Conservation (phyloP, 2,329 filamentous ascomycete genomes). For the Venturia oleaginea region DNA sequence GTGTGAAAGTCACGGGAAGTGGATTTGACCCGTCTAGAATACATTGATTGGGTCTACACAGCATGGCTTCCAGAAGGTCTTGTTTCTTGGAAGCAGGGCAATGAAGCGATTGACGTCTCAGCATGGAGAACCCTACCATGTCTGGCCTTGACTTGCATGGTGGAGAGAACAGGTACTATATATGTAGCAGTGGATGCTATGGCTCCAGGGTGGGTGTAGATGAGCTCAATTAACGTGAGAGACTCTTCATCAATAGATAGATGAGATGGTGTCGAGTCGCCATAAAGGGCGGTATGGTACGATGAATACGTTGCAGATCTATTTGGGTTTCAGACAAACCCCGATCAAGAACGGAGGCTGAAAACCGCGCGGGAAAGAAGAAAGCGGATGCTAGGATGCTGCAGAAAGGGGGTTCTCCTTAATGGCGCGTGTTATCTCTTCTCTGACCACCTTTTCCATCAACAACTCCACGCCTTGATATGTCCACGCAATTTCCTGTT, state of each 20-base stretch:
- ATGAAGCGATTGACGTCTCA: conserved; percentile 1
- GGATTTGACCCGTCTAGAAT: neutral
- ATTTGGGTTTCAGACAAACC: too few relatives aligned
- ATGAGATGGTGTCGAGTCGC: neutral
- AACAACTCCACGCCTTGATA: neutral
- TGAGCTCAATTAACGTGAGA: neutral
- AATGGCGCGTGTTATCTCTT: neutral
- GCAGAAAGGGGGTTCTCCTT: neutral
- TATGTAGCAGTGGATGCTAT: neutral
- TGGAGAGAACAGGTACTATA: neutral
- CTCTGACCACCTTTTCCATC: neutral
- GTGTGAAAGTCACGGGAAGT: neutral
- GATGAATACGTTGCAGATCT: too few relatives aligned
- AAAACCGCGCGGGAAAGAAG: neutral
- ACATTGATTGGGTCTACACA: neutral
- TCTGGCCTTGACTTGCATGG: neutral
- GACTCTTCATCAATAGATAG: neutral
- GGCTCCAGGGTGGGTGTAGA: neutral
- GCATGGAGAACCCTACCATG: neutral
- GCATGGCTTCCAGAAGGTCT: neutral
- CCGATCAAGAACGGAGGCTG: neutral
- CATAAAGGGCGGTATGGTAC: too few relatives aligned
- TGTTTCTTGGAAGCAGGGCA: neutral
- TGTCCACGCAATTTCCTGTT: neutral
- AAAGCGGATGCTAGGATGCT: neutral